Evolutionary conservation across 1,284 basidiomycete genomes (phyloP), one percentile per base, ranked within the genome.

Genomic region (Naganishia sp.): DNA sequence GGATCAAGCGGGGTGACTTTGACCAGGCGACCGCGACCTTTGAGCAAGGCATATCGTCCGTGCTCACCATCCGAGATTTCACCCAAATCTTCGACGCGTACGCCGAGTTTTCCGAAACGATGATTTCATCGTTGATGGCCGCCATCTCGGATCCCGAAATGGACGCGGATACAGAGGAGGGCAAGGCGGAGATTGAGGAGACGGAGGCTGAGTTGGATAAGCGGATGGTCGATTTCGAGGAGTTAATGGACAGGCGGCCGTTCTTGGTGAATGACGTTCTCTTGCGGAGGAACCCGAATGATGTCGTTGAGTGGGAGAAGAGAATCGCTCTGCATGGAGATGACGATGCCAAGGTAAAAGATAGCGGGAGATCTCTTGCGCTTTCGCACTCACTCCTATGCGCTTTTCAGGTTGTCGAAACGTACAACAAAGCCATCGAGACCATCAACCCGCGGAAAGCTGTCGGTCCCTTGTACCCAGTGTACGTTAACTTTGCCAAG

Each of bases 271-370:
- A 99, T 76, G 94, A 98, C 72, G 96, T 99, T 2, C 81, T 99
- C 36, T 81, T 99, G 31, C 84, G 96, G 65, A 83, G 96, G 72
- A 99, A 99, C 82, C 92, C 93, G 0, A 92, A 98, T 75, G 96
- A 99, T 74, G 95, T 99, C 0, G 94, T 96, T 73, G 96, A 99
- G 78, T 99, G 96, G 96, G 95, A 98, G 81, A 99, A 99, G 81
- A 84, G 94, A 11, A 87, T 98, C n/a, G 92, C 92, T 3, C 80
- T 99, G 48, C 94, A 88, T 85, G 95, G 90, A 15, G 88, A 92
- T 59, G 86, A 97, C 73, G 95, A 99, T 77, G 91, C 90, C 72
- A 94, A 94, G 83, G 89, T 89, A 72, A 31, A 78, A 48, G 3
- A 13, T 49, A 4, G 6, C 13, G n/a, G 36, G 28, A 25, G 15